Evolutionary conservation across 1,139 yeast species (phyloP), one percentile per base, ranked within the genome.

Genomic region (Candida sanyaensis): DNA sequence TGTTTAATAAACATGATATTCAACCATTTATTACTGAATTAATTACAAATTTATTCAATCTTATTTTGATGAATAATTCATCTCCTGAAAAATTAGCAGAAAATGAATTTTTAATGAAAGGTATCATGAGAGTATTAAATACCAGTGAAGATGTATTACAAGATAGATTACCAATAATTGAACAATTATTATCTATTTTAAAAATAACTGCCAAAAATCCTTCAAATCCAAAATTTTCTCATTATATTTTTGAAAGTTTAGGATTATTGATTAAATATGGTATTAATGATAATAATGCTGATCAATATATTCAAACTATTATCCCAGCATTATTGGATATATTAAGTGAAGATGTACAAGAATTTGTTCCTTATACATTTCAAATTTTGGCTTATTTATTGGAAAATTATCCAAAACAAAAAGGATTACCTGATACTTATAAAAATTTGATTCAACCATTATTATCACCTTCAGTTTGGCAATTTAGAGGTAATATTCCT

Each of bases 61-160:
- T 91, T 46, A 84, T 93, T 47, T 73, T 84, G 48, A 71, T 75
- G 47, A 81, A 81, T 50, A 77, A 80, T 33, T 62, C 69, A 5
- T 74, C 91, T 0, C 97, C 98, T 0, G 97, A 92, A 64, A 92
- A 91, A 62, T 73, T 95, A 51, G 93, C 98, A 0, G 98, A 93
- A 63, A 95, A 95, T 65, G 99, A 95, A 62, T 93, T 89, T 62
- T 73, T 93, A 62, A 87, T 93, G 84, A 90, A 88, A 63, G 83
- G 96, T 55, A 74, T 89, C 4, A 90, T 91, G 92, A 80, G 98
- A 59, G 84, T 92, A 6, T 71, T 93, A 50, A 76, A 85, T 50
- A 84, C 92, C 5, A 77, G 88, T 17, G 96, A 89, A 61, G 90
- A 88, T 49, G 66, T 82, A 1, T 60, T 84, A 13, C 23, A 27